Base-by-base conservation (phyloP, 2,329 filamentous ascomycete species). In the Epichloe bromicola region DNA sequence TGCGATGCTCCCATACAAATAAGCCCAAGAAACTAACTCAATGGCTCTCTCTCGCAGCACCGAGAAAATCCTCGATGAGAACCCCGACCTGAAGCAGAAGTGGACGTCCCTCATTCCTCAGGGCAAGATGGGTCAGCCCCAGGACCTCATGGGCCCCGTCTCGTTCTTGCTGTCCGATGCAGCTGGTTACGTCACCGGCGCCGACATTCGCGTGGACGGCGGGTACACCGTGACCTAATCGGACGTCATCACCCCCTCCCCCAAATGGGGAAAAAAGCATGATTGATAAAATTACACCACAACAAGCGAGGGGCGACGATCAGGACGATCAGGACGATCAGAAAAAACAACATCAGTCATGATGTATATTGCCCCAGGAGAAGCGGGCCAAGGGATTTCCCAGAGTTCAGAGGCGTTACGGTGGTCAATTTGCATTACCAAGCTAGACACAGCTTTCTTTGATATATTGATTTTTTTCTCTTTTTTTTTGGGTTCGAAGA, bases 51-150 rank as follows among this genome's bases (percentile, higher is more conserved):
- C 42, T 15, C 38, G 56, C 37, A 94, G 87, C 49, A 96, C 89
- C 41, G 82, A 89, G 72, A 95, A 95, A 74, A 96, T 97, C 59
- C 79, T 97, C 26, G 86, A 93, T 56, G 88, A 95, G 54, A 94
- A 95, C 68, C 89, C 90, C 19, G 88, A 93, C 50, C 80, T 97
- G 39, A 86, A 89, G 68, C 77, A 83, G 63, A 84, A 93, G 68
- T 97, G 91, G 91, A 94, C 83, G 14, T 90, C 86, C 1, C 76
- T 95, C 50, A 97, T 96, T 55, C 93, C 93, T 0, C 83, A 88
- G 63, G 91, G 89, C 52, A 91, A 91, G 71, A 95, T 97, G 88
- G 91, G 91, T 26, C 78, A 82, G 48, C 91, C 91, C 1, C 83
- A 90, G 65, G 91, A 97, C 61, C 76, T 97, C 52, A 95, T 95